Percentiles rank a stretch among this genome's conserved stretches.
phyloP scores from a whole-genome alignment of 208 protist species.

The Acanthamoeba royreba region DNA sequence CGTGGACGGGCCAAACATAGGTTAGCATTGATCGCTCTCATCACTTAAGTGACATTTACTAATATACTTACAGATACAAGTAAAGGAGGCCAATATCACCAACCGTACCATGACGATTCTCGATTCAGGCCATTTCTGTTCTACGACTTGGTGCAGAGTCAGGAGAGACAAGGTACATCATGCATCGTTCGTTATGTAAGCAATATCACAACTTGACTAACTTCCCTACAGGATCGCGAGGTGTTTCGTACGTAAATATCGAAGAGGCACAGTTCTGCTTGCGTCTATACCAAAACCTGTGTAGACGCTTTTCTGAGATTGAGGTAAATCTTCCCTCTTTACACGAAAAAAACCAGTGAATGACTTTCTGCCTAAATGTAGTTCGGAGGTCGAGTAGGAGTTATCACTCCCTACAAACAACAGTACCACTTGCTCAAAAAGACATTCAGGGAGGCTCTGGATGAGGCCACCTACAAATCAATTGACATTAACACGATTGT shows the following conservation, averaged over 20 bases:
- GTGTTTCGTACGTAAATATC: not conserved
- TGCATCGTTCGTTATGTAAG: not conserved
- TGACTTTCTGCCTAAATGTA: not conserved
- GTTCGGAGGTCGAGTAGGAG: conserved; percentile 63
- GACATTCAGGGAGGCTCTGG: not conserved
- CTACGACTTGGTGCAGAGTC: conserved; percentile 44
- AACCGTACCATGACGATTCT: not conserved
- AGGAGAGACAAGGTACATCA: not conserved
- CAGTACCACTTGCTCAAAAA: conserved; percentile 53
- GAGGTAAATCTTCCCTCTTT: not conserved
- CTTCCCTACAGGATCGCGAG: not conserved
- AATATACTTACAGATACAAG: not conserved
- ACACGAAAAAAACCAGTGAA: not conserved
- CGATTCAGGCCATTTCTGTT: conserved; percentile 60
- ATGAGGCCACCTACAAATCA: not conserved
- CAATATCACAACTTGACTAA: not conserved
- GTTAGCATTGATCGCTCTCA: not conserved
- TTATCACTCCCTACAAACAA: conserved; percentile 78
- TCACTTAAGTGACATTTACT: not conserved
- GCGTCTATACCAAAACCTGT: conserved; percentile 22
- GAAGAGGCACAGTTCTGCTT: conserved; percentile 39
- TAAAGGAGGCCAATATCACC: not conserved
- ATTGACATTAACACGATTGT: conserved; percentile 73
- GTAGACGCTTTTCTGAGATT: conserved; percentile 8
- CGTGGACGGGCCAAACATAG: conserved; percentile 29